Evolutionary conservation across 2,329 filamentous ascomycete species (phyloP), one percentile per base, ranked within the genome.

Genomic region (Sporothrix euskadiensis): DNA sequence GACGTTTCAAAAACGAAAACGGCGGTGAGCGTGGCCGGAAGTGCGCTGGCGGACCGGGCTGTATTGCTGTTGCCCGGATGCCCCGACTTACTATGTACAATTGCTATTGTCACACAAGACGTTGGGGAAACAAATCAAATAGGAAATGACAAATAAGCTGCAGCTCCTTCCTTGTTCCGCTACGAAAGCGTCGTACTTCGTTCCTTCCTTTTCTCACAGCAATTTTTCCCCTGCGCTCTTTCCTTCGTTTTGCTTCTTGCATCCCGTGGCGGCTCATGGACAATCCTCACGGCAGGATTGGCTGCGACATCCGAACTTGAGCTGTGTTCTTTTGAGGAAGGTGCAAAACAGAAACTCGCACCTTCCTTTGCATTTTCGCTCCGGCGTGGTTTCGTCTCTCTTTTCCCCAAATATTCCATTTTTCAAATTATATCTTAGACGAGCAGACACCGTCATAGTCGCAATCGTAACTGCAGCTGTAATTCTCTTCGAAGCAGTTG

Each of bases 121-220:
- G 10, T 39, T 26, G 49, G 19, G n/a, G 39, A 6, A 16, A 39
- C 26, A 30, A 10, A 12, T 16, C 39, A 26, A 30, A 54, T 16
- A 52, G 14, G 14, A 19, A 49, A 16, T 71, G 69, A 71, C 69
- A 71, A 71, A 71, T 71, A 61, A 7, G 68, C n/a, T n/a, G 68
- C 19, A 14, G 68, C 14, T 16, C 30, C 5, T 41, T 56, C 66
- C 19, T 52, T 44, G 12, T 54, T 69, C 26, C 65, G 32, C 10
- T 14, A 57, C 12, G 54, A 57, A 9, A 26, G 26, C 26, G 26
- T 26, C 26, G 26, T 41, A n/a, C 35, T 2, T 65, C 19, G 30
- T 32, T 70, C 32, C 68, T 56, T 44, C 49, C 49, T 57, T 16
- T 14, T 44, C 59, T 22, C 35, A 32, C 16, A 9, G n/a, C 59